A percentile compares a stretch with the other conserved stretches of the same genome.
phyloP scores from a whole-genome alignment of 2,329 filamentous ascomycete species.

The Helotiales sp. region DNA sequence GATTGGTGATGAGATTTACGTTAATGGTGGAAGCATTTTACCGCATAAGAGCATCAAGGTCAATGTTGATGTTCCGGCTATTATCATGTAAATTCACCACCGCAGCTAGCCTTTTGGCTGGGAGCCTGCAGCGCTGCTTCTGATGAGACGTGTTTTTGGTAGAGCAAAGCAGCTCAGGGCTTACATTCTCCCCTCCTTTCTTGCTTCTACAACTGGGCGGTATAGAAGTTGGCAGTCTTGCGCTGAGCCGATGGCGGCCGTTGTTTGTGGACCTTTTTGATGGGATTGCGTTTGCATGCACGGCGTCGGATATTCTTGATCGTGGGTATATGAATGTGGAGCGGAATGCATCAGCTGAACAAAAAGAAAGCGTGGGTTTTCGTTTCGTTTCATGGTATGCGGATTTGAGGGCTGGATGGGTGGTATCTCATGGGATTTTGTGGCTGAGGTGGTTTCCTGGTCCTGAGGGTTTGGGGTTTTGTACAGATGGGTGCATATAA shows the following conservation, averaged over 20 bases:
- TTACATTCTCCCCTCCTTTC: not conserved
- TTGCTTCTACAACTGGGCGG: not conserved
- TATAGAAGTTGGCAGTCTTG: not conserved
- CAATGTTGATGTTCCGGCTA: conserved; percentile 81
- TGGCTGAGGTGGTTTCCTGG: too few species aligned
- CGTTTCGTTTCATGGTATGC: not conserved
- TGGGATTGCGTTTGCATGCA: conserved; percentile 6
- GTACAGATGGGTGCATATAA: conserved; percentile 11
- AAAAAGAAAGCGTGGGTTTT: not conserved
- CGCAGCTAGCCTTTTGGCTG: not conserved
- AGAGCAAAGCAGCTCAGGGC: not conserved
- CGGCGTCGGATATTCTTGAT: not conserved
- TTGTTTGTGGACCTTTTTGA: conserved; percentile 2
- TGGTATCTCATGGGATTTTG: not conserved
- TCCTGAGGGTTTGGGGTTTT: not conserved
- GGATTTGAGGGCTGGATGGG: not conserved
- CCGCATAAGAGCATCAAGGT: conserved; percentile 99
- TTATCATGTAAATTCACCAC: conserved; percentile 58
- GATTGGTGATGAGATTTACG: conserved; percentile 97
- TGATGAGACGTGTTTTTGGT: not conserved
- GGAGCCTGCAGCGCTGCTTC: not conserved
- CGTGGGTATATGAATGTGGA: not conserved
- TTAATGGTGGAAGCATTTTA: conserved; percentile 92
- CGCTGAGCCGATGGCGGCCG: too few species aligned
- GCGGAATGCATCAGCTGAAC: not conserved